Conservation (phyloP, 805 yeast genomes). For the Candida methanosorbosa region DNA sequence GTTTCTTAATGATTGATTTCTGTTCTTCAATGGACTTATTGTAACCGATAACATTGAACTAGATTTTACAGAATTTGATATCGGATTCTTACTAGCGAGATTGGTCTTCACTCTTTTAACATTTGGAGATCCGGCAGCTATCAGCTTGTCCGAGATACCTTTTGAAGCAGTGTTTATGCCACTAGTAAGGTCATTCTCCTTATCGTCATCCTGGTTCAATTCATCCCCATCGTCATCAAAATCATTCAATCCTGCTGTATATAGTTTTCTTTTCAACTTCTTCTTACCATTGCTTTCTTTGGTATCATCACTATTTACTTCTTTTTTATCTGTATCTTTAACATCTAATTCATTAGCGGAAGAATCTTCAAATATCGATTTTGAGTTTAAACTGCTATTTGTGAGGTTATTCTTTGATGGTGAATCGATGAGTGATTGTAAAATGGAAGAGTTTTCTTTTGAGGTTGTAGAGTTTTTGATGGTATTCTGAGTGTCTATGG, state of each 20-base stretch:
- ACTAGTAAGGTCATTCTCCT: conserved; percentile 1
- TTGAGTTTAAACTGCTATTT: too few relatives aligned
- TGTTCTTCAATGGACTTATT: conserved; percentile 15
- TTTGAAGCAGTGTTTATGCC: conserved; percentile 8
- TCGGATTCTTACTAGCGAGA: conserved; percentile 1
- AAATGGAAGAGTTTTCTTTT: too few relatives aligned
- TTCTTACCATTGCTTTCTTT: too few relatives aligned
- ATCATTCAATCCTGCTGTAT: too few relatives aligned
- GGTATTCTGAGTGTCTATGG: conserved; percentile 5
- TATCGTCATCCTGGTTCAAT: conserved; percentile 6
- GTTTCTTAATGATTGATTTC: conserved; percentile 9
- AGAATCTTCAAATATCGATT: too few relatives aligned
- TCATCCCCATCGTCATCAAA: too few relatives aligned
- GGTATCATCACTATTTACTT: background rate
- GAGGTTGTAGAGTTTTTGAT: background rate
- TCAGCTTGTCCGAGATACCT: conserved; percentile 9
- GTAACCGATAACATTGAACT: too few relatives aligned
- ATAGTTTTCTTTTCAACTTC: too few relatives aligned
- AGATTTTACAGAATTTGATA: too few relatives aligned
- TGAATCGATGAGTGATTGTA: too few relatives aligned
- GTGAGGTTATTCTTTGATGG: too few relatives aligned
- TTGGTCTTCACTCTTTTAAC: background rate
- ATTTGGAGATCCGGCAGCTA: conserved; percentile 6
- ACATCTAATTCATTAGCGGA: background rate
- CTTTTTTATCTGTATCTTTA: background rate